A percentile compares a stretch with the other conserved stretches of the same genome.
Conservation (phyloP, 345 rosid genomes). For the Eucalyptus sp. region DNA sequence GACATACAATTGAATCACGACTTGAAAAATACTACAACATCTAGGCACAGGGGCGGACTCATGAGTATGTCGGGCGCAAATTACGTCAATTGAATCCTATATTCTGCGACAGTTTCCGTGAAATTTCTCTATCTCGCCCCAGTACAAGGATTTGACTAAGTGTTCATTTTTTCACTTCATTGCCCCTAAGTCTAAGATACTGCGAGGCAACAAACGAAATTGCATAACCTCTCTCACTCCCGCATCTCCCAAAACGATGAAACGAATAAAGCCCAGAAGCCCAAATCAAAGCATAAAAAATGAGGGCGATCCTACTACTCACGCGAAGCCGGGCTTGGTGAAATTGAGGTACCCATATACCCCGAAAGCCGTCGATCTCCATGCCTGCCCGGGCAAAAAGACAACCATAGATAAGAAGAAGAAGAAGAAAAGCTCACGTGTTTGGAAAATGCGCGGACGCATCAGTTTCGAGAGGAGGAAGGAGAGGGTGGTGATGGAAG, state of each 20-base stretch:
- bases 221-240: not conserved
- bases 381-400: conserved; percentile 24
- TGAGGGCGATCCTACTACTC: conserved; percentile 1
- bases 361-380: conserved; percentile 77
- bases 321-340: conserved; percentile 76
- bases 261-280: not conserved
- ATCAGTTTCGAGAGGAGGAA: not conserved
- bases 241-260: not conserved
- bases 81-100: not conserved
- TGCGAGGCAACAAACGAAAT: not conserved
- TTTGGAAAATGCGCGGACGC: not conserved
- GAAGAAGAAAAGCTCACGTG: not conserved
- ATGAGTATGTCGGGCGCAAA: not conserved
- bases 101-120: not conserved
- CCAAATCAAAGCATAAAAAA: not conserved
- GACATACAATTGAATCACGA: not conserved
- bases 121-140: not conserved
- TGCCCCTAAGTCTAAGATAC: not conserved
- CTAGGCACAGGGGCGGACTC: not conserved
- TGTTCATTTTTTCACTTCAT: not conserved
- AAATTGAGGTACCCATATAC: conserved; percentile 67
- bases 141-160: not conserved
- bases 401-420: not conserved
- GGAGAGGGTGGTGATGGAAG: not conserved
- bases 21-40: not conserved